Base-by-base conservation (phyloP, 2,329 filamentous ascomycete species). In the Juglanconis sp. region DNA sequence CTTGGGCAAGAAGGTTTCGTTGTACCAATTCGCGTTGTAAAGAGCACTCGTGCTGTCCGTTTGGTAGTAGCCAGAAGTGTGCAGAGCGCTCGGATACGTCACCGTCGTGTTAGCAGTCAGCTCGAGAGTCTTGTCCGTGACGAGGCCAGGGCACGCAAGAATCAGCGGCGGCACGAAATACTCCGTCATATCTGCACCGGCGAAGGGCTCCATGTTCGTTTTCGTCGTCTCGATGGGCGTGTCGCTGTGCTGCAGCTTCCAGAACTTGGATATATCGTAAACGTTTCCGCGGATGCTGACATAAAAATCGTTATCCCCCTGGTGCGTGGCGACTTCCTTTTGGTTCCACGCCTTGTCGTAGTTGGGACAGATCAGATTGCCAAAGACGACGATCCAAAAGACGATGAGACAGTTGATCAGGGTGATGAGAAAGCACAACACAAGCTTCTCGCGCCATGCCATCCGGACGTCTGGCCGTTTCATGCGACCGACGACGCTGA, bases 371-470 rank as follows among this genome's bases (percentile, higher is more conserved):
- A 98, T 80, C 1, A 99, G 74, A 58, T 83, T 86, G 38, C 94
- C 93, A 68, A 99, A 95, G 44, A 77, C 85, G 64, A 97, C 84
- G 68, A 99, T 97, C 84, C 92, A 96, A 77, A 99, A 99, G 60
- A 97, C 81, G 63, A 99, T 85, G 34, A 85, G 70, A 44, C 72
- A 92, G 74, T 99, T 99, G 66, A 96, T 76, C 11, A 99, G 68
- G 35, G 90, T 72, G 67, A 99, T 98, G 56, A 96, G 68, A 61
- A 90, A 79, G 51, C 93, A 87, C 10, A 99, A 79, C 0, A 95
- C 89, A 10, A 99, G 55, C 76, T 99, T 99, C 71, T 99, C 95
- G 74, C 95, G 86, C 95, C 95, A 99, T 0, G 95, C 95, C 86
- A 97, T 90, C 32, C 95, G 90, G 8, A 99, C 92, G 76, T 99